A percentile compares a stretch with the other conserved stretches of the same genome.
phyloP scores from a whole-genome alignment of 805 yeast genomes.

The Lipomyces japonicus region DNA sequence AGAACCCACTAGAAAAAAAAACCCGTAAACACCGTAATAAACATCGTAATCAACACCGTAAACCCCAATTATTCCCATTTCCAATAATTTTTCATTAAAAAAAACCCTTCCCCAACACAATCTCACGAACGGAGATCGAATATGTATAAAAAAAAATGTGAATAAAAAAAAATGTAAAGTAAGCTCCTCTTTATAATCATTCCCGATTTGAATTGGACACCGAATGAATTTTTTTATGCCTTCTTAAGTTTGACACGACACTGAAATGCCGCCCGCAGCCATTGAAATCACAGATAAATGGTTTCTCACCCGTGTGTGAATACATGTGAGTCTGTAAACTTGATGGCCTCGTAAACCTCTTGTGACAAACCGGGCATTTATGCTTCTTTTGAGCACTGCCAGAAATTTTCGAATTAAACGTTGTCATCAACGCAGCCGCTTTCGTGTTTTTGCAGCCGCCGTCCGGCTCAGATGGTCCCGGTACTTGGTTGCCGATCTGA shows the following conservation, averaged over 20 bases:
- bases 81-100: not conserved
- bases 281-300: constrained; percentile 58
- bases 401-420: constrained; percentile 24
- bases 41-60: not conserved
- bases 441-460: not conserved
- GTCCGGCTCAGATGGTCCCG: not conserved
- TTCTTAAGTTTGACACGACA: constrained; percentile 74
- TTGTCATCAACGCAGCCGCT: constrained; percentile 22
- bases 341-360: constrained; percentile 78
- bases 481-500: constrained; percentile 3
- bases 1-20: no score
- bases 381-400: constrained; percentile 32
- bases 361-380: constrained; percentile 53
- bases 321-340: constrained; percentile 75
- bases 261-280: constrained; percentile 67
- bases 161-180: not conserved
- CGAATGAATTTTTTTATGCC: constrained; percentile 67
- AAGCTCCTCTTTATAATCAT: not conserved
- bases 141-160: not conserved
- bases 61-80: not conserved
- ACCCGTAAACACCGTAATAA: no score
- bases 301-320: constrained; percentile 76
- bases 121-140: not conserved
- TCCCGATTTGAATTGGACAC: not conserved
- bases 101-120: not conserved